Base-by-base conservation (phyloP, 768 basidiomycete genomes). In the Lactarius akahatsu region DNA sequence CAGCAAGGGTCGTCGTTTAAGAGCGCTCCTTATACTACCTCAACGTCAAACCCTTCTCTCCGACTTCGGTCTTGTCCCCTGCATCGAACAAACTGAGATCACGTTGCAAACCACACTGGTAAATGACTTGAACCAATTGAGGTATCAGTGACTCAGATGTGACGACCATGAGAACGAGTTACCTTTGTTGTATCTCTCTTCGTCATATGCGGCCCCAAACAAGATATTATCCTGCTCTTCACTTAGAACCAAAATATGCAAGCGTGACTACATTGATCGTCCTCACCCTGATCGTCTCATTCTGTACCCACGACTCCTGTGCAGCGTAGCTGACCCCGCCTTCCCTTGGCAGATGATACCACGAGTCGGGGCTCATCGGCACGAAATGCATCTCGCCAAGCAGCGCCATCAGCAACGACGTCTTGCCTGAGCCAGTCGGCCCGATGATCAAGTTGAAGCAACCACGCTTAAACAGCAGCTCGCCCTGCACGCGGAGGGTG, bases 231-330 rank as follows among this genome's bases (percentile, higher is more conserved):
- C 79, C 78, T 78, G 5, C 8, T n/a, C n/a, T 34, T 64, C 11
- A 32, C 8, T 56, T 9, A 50, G 26, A 18, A 36, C n/a, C 23
- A 41, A 40, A 36, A 50, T 15, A 13, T 23, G 2, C 47, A 11
- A 26, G 13, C 5, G 23, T 5, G 50, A 26, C 5, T 13, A 26
- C 13, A 5, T 26, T 50, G 32, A 11, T 52, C 4, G 10, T 13
- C 63, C 77, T 56, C 57, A 86, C 87, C 73, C 77, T 80, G 61
- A 92, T 90, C 0, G 89, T 91, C 65, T 89, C 89, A 69, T 92
- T 93, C 74, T 88, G 84, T 2, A 93, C 86, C 91, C 91, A 96
- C 4, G 89, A 86, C 73, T 93, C 91, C 74, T 96, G 92, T 2
- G 89, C 88, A 7, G 89, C 89, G 73, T 91, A 93, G 2, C 91